A percentile compares a stretch with the other conserved stretches of the same genome.
Evolutionary conservation across 2,329 filamentous ascomycete species (phyloP).

Genomic region (Talaromyces sp.): DNA sequence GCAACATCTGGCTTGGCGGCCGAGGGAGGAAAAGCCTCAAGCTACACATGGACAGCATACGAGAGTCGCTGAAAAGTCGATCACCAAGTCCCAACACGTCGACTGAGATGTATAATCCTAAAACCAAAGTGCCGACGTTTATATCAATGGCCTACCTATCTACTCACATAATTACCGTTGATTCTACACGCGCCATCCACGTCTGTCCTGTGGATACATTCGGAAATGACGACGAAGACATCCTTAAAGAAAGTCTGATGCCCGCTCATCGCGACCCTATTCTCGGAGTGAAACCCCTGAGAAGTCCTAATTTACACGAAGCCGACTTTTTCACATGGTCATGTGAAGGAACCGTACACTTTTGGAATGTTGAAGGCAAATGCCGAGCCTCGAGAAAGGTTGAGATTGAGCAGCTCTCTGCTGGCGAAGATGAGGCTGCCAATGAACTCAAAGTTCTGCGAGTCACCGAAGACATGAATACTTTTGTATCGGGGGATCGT

Average conservation of each 20-base stretch:
- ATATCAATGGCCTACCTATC: conserved; percentile 65
- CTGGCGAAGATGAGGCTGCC: conserved; percentile 35
- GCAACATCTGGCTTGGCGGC: conserved; percentile 63
- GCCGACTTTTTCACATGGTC: conserved; percentile 89
- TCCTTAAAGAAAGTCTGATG: conserved; percentile 32
- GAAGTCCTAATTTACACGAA: conserved; percentile 53
- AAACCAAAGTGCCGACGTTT: conserved; percentile 37
- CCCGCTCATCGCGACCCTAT: conserved; percentile 55
- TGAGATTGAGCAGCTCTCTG: conserved; percentile 59
- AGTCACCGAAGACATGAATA: conserved; percentile 56
- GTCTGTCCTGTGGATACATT: conserved; percentile 45
- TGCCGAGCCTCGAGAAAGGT: conserved; percentile 61
- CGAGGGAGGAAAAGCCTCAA: conserved; percentile 54
- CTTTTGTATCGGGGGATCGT: conserved; percentile 78
- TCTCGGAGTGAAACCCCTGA: conserved; percentile 66
- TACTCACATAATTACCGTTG: conserved; percentile 67
- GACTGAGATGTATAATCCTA: conserved; percentile 15
- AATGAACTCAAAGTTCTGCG: conserved; percentile 57
- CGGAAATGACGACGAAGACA: conserved; percentile 23
- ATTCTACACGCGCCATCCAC: conserved; percentile 69
- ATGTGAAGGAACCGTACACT: conserved; percentile 68
- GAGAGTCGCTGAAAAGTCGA: conserved; percentile 22
- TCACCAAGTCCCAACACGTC: conserved; percentile 21
- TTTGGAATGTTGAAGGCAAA: conserved; percentile 73
- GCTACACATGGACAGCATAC: conserved; percentile 37